Evolutionary conservation across 78 protist species (phyloP).

Genomic region (Dictyostelium discoideum): DNA sequence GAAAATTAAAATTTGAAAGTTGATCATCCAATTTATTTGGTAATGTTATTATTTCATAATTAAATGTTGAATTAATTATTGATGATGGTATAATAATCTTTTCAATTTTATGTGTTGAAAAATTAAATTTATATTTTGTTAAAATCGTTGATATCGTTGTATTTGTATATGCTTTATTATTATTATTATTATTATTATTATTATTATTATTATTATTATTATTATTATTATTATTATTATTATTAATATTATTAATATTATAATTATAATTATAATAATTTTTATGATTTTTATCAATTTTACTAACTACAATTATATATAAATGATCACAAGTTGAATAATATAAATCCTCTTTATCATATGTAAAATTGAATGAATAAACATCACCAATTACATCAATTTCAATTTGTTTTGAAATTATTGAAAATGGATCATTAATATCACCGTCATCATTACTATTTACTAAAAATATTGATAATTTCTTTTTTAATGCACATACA

Average conservation of each 20-base stretch:
- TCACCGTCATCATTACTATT: background rate
- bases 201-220: no score
- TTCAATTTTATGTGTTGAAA: background rate
- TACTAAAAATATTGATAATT: constrained; percentile 30
- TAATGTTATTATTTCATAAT: background rate
- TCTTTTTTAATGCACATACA: constrained; percentile 37
- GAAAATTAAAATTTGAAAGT: background rate
- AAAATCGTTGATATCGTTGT: background rate
- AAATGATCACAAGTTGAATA: background rate
- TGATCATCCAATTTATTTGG: background rate
- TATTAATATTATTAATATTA: no score
- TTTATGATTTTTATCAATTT: background rate
- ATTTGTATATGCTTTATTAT: background rate
- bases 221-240: no score
- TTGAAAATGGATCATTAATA: background rate
- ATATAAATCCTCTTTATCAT: constrained; percentile 12
- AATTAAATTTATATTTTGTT: constrained; percentile 8
- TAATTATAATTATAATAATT: background rate
- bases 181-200: no score
- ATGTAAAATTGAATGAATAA: background rate
- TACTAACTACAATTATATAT: background rate
- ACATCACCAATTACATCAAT: background rate
- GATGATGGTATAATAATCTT: background rate
- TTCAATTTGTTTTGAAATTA: background rate
- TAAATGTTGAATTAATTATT: background rate